Evolutionary conservation across 805 yeast genomes (phyloP).

Genomic region (Candida pseudoglaebosa): DNA sequence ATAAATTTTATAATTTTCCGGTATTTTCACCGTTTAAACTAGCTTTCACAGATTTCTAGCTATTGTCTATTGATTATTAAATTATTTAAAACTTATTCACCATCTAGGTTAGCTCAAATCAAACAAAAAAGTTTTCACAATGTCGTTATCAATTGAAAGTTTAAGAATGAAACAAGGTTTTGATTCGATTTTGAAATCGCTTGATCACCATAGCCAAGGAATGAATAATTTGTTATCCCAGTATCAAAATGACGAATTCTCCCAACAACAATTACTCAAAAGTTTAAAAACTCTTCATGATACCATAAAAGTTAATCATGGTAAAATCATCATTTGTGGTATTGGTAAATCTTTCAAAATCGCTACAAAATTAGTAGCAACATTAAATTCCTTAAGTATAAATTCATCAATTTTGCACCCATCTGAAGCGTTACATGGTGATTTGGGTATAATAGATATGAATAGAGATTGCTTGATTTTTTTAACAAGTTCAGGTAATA

Average conservation of each 20-base stretch:
- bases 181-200: slow-evolving; percentile 37
- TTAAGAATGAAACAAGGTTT: slow-evolving; percentile 13
- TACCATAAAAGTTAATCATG: slow-evolving; percentile 31
- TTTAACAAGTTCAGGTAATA: slow-evolving; percentile 77
- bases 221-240: slow-evolving; percentile 42
- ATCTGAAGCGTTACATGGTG: slow-evolving; percentile 87
- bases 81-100: too few species aligned
- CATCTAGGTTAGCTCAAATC: too few species aligned
- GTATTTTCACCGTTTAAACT: too few species aligned
- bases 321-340: slow-evolving; percentile 75
- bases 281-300: slow-evolving; percentile 38
- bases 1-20: too few species aligned
- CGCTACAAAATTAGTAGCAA: slow-evolving; percentile 74
- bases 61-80: too few species aligned
- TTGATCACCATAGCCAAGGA: slow-evolving; percentile 47
- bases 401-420: slow-evolving; percentile 72
- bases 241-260: slow-evolving; percentile 41
- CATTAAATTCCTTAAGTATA: slow-evolving; percentile 74
- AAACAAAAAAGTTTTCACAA: too few species aligned
- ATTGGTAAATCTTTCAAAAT: slow-evolving; percentile 84
- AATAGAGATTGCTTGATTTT: slow-evolving; percentile 54
- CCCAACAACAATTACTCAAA: slow-evolving; percentile 40
- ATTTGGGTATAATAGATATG: slow-evolving; percentile 65
- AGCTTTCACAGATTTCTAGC: too few species aligned
- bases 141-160: not conserved